These are phyloP conservation scores for Scheffersomyces segobiensis DNA, from an alignment of 1,139 yeast genomes.

Conservation along the genomic window DNA sequence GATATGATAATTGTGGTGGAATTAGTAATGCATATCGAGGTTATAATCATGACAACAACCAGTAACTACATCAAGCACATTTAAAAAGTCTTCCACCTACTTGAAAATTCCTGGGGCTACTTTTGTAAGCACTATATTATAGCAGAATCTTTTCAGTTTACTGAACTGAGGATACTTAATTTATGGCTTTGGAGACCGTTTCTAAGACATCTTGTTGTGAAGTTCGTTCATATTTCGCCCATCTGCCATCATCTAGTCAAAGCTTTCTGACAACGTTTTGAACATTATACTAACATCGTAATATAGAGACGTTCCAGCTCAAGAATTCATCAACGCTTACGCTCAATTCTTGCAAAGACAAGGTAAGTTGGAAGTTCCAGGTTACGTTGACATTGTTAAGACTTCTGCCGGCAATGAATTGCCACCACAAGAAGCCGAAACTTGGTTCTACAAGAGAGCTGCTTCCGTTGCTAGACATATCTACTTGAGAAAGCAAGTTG, in stretches of 20 bases:
- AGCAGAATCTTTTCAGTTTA: not conserved
- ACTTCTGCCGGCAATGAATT: slow-evolving; percentile 98
- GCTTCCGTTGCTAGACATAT: slow-evolving; percentile 99
- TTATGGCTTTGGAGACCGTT: not conserved
- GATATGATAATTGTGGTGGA: not conserved
- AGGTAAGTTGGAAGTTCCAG: slow-evolving; percentile 99
- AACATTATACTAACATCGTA: slow-evolving; percentile 31
- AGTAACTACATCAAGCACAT: not conserved
- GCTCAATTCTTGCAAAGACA: slow-evolving; percentile 99
- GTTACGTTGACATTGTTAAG: slow-evolving; percentile 99
- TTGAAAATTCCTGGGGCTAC: not conserved
- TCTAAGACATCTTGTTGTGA: not conserved
- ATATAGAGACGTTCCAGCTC: slow-evolving; percentile 99
- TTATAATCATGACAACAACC: not conserved
- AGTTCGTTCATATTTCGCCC: not conserved
- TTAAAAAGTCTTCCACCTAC: slow-evolving; percentile 1
- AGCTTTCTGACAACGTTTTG: not conserved
- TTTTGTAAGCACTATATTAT: not conserved
- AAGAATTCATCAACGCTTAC: slow-evolving; percentile 98
- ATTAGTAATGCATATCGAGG: not conserved
- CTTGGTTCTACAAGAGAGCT: slow-evolving; percentile 99
- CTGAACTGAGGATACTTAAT: not conserved
- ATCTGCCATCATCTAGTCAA: not conserved
- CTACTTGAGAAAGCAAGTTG: slow-evolving; percentile 99
- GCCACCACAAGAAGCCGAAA: slow-evolving; percentile 99